Percentiles rank a stretch among this genome's conserved stretches.
Conservation (phyloP, 495 filamentous ascomycete species). For the Penicillium parvum region DNA sequence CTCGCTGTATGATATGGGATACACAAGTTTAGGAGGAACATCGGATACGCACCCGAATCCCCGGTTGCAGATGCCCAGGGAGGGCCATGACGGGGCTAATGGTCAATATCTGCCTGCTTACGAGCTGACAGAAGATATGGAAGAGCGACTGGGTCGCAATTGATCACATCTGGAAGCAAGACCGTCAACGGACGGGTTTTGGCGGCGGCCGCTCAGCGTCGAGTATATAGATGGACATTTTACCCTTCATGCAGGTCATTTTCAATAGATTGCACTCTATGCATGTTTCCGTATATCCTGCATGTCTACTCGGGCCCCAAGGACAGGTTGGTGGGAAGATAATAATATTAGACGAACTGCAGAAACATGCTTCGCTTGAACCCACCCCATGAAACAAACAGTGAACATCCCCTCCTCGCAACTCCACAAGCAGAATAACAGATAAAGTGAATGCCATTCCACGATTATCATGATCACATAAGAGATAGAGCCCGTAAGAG, state of each 20-base stretch:
- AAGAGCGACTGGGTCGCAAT: slow-evolving; percentile 81
- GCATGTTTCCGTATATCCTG: slow-evolving; percentile 1
- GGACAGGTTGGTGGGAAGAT: no score
- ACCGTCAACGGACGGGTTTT: no score
- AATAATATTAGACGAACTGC: slow-evolving; percentile 5
- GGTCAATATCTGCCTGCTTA: slow-evolving; percentile 74
- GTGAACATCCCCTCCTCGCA: slow-evolving; percentile 9
- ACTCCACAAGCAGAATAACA: slow-evolving; percentile 1
- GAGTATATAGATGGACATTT: slow-evolving; percentile 13
- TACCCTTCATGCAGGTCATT: background rate
- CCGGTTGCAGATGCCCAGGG: slow-evolving; percentile 47
- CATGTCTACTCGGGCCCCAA: no score
- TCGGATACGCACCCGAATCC: slow-evolving; percentile 90
- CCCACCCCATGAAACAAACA: slow-evolving; percentile 15
- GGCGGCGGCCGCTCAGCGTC: slow-evolving; percentile 2
- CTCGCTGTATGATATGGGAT: slow-evolving; percentile 76
- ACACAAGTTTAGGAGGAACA: slow-evolving; percentile 84
- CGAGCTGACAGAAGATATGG: slow-evolving; percentile 75
- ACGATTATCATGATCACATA: no score
- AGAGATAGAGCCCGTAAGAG: background rate
- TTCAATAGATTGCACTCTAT: slow-evolving; percentile 14
- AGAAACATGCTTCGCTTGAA: slow-evolving; percentile 17
- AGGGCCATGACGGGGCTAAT: slow-evolving; percentile 19
- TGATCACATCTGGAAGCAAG: slow-evolving; percentile 24
- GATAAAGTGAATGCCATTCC: background rate